Evolutionary conservation across 2,329 filamentous ascomycete genomes (phyloP).

Genomic region (Fusarium lateritium): DNA sequence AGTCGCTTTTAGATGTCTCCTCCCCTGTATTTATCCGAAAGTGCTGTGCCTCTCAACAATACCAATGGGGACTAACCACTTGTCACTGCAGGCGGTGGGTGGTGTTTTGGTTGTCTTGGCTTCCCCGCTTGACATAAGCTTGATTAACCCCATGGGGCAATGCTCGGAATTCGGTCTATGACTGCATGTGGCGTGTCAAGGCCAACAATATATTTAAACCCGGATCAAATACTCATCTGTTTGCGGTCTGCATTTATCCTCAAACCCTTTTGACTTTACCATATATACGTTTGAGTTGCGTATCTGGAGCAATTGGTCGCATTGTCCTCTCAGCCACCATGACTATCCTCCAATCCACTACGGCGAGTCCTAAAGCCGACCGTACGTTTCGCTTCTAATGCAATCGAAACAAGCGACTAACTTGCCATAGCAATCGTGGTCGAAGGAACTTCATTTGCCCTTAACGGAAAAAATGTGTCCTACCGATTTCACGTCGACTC

Average conservation of each 20-base stretch:
- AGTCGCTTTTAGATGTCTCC: too few relatives aligned
- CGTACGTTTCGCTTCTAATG: slow-evolving; percentile 8
- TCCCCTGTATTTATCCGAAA: too few relatives aligned
- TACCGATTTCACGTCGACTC: slow-evolving; percentile 76
- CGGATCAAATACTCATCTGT: not conserved
- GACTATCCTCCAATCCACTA: slow-evolving; percentile 16
- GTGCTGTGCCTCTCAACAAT: too few relatives aligned
- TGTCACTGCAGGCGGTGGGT: too few relatives aligned
- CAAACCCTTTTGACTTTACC: not conserved
- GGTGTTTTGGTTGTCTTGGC: not conserved
- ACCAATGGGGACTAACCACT: too few relatives aligned
- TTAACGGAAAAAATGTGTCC: slow-evolving; percentile 70
- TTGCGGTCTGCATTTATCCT: not conserved
- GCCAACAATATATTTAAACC: slow-evolving; percentile 14
- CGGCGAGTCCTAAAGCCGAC: not conserved
- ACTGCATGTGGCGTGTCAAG: not conserved
- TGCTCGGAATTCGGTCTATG: slow-evolving; percentile 24
- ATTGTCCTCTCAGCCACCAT: not conserved
- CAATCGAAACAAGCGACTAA: not conserved
- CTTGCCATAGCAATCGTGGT: slow-evolving; percentile 64
- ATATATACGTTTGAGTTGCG: too few relatives aligned
- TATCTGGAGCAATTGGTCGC: too few relatives aligned
- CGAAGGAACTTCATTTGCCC: slow-evolving; percentile 68
- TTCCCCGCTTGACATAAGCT: slow-evolving; percentile 16
- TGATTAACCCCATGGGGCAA: slow-evolving; percentile 38